Conservation (phyloP, 768 basidiomycete species). For the Cyathus striatus region DNA sequence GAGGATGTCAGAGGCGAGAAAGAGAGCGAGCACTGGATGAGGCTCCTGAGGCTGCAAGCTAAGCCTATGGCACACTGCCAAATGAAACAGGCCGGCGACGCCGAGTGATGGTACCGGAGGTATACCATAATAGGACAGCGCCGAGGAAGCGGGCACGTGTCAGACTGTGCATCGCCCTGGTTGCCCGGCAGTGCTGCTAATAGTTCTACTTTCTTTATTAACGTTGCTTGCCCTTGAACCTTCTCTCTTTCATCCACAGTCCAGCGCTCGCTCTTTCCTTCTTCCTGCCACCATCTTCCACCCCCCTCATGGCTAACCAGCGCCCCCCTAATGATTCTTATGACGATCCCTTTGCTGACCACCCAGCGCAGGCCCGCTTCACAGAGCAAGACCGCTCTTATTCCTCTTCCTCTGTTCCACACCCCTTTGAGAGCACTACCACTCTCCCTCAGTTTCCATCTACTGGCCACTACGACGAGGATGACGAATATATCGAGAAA, state of each 20-base stretch:
- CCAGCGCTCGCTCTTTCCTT: conserved; percentile 6
- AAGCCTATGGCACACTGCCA: no score
- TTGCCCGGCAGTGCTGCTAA: conserved; percentile 5
- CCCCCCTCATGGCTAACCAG: conserved; percentile 31
- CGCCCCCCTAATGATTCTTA: conserved; percentile 34
- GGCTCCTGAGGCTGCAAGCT: no score
- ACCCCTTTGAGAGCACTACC: conserved; percentile 54
- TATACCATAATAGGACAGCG: no score
- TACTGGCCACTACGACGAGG: conserved; percentile 40
- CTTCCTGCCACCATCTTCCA: conserved; percentile 8
- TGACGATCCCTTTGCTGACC: conserved; percentile 72
- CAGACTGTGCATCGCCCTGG: conserved; percentile 7
- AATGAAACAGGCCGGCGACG: no score
- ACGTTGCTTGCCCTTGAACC: no score
- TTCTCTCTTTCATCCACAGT: conserved; percentile 6
- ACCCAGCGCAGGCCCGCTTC: conserved; percentile 57
- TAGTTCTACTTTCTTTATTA: conserved; percentile 9
- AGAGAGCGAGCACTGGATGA: no score
- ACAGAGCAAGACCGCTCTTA: conserved; percentile 48
- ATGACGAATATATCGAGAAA: conserved; percentile 76
- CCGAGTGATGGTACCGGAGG: no score
- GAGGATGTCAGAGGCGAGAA: no score
- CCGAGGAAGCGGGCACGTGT: conserved; percentile 4
- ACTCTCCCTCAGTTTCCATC: conserved; percentile 46
- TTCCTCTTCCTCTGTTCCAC: conserved; percentile 27